A percentile compares a stretch with the other conserved stretches of the same genome.
phyloP scores from a whole-genome alignment of 106 monocot genomes.

The Gastrodia elata region DNA sequence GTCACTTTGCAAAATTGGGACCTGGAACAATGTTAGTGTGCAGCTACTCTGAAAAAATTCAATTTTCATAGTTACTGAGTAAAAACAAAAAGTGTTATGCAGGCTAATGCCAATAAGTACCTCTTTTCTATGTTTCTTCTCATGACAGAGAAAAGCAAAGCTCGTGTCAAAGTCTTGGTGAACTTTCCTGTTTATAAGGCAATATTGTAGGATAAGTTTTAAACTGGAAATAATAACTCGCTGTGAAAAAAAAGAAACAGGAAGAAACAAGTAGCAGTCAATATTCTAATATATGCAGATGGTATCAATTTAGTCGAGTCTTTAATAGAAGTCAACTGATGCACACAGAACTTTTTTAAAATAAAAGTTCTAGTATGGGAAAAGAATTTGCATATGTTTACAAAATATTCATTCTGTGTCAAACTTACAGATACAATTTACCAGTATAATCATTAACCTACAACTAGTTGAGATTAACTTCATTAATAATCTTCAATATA shows the following conservation, averaged over 20 bases:
- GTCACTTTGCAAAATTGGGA: neutral
- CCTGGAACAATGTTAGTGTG: neutral
- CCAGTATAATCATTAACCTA: too few relatives aligned
- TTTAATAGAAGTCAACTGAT: neutral
- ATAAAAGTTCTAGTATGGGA: neutral
- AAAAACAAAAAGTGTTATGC: neutral
- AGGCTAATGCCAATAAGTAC: conserved; percentile 27
- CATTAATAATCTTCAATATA: too few relatives aligned
- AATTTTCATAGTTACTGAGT: neutral
- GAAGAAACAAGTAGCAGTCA: neutral
- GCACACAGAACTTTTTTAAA: neutral
- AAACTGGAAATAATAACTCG: neutral
- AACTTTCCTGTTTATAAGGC: conserved; percentile 48
- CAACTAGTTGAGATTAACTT: too few relatives aligned
- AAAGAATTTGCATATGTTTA: neutral
- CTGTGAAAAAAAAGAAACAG: neutral
- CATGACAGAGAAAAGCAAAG: conserved; percentile 82
- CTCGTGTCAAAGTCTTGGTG: conserved; percentile 83
- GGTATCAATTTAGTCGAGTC: neutral
- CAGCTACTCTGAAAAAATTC: neutral
- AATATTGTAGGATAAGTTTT: neutral
- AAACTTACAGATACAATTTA: too few relatives aligned
- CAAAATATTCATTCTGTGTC: too few relatives aligned
- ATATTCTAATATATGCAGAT: neutral
- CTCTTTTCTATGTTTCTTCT: conserved; percentile 90